Evolutionary conservation across 257 asterid species (phyloP), one percentile per base, ranked within the genome.

Genomic region (Eustoma russellianum): DNA sequence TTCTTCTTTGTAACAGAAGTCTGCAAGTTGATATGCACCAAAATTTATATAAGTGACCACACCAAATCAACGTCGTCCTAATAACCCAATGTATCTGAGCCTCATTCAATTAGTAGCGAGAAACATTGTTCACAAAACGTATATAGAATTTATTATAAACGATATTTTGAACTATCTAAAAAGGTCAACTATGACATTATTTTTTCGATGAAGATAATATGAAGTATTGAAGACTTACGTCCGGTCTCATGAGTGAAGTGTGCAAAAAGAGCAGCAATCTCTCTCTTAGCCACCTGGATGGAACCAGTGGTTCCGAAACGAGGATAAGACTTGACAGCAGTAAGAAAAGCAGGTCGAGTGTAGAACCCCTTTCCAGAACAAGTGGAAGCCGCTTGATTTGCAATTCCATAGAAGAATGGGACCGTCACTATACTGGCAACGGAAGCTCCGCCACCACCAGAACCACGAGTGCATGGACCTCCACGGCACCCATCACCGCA

Each of bases 401-500:
- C 50, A 8, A 62, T 54, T 41, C 61, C 56, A 15, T 46, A 45
- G n/a, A 53, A 62, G 67, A 62, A 62, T 46, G 45, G 33, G 3
- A 53, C 56, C 5, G 61, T 62, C 33, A 62, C 55, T 10, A 62
- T n/a, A 57, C 41, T 28, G 13, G 33, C 15, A 17, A 38, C 58
- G 3, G 17, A 13, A 12, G 17, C 49, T 13, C 49, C 49, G 6
- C 17, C 6, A 30, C 41, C 53, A 1, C 71, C 13, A 13, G 68
- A 68, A 0, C 45, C 17, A 19, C 45, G 62, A 28, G n/a, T 43
- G 40, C 76, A 70, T 0, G 69, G 77, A 8, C 83, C 80, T 9
- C 57, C 35, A 44, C 33, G 75, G 33, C 83, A 77, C 3, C 83
- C 83, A 19, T 50, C 15, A n/a, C 80, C 83, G 30, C 83, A 77